Base-by-base conservation (phyloP, 345 rosid species). In the Streptanthus diversifolius region DNA sequence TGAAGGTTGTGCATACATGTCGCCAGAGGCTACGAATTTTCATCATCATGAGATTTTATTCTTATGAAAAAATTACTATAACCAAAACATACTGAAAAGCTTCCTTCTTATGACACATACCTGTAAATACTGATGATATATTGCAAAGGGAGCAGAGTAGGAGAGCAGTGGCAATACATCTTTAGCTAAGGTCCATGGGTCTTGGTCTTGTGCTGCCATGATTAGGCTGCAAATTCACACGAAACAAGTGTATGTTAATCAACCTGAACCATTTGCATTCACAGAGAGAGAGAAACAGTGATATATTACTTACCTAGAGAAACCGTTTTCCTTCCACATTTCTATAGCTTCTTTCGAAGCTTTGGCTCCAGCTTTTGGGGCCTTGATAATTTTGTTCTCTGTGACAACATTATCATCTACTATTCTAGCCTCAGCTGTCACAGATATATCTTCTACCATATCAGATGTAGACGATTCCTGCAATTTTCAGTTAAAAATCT, bases 61-160 rank as follows among this genome's bases (percentile, higher is more conserved):
- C 13, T 15, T n/a, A 15, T 8, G 56, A 45, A 35, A 36, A 36
- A 9, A 51, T 21, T 12, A 41, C 10, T 17, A 29, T 39, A 21
- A 53, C 27, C 5, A 67, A 47, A 29, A 59, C 18, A 30, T 19
- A 73, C 4, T 18, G 12, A 44, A 61, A 43, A 27, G 56, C 17
- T 49, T 49, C 25, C 14, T 14, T 56, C 44, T 47, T 35, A 14
- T 7, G 27, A 39, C 33, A 49, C 47, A 29, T 29, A 92, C 98
- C 95, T 90, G 95, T 67, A 92, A 85, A 85, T 88, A 87, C 73
- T 91, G 98, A 77, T 95, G 99, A 73, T 91, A 90, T 24, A 91
- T 88, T 47, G 90, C 98, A 61, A 91, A 90, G 12, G 97, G 96
- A 60, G 98, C 96, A 21, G 99, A 95, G 79, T 80, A 82, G 10